Evolutionary conservation across 192 early-diverging fungal species (phyloP), one percentile per base, ranked within the genome.

Genomic region (Backusella mclennaniae): DNA sequence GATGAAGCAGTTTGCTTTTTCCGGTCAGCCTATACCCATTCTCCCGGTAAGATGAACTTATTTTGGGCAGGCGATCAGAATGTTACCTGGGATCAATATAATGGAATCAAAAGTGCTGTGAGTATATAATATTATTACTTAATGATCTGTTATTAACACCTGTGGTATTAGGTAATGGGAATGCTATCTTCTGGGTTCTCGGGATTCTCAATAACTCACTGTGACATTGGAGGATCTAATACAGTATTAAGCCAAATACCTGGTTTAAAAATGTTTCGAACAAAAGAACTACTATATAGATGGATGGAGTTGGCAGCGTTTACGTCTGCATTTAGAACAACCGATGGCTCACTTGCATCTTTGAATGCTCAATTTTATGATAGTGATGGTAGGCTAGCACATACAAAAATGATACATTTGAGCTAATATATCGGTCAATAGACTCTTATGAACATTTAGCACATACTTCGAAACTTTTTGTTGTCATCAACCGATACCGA

Each of bases 241-340:
- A 73, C 82, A 15, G 71, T 76, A 19, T 56, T 29, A 14, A 70
- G 73, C 2, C 56, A 38, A 3, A 39, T 83, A 6, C 80, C 83
- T 29, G 84, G 84, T 2, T 7, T 72, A 14, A 73, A 73, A 11
- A 67, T 84, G 38, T 75, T 52, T 26, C 69, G 79, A 63, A 36
- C 68, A 15, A 76, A 70, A 41, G 84, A 85, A 42, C 49, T 85
- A 17, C 52, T 85, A 5, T 59, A 66, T 6, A 77, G 84, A 49
- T 85, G 84, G 84, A 84, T 85, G 82, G 84, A 85, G 35, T 67
- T 84, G 8, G 77, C 80, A 15, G 80, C 83, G 0, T 82, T 81
- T 67, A 83, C 78, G 6, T 33, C 67, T 39, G 72, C 75, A 12
- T 85, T 85, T 56, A 68, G 82, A 69, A 82, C 83, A 4, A 42